A percentile compares a stretch with the other conserved stretches of the same genome.
Evolutionary conservation across 208 protist species (phyloP).

Genomic region (Leishmania mexicana): DNA sequence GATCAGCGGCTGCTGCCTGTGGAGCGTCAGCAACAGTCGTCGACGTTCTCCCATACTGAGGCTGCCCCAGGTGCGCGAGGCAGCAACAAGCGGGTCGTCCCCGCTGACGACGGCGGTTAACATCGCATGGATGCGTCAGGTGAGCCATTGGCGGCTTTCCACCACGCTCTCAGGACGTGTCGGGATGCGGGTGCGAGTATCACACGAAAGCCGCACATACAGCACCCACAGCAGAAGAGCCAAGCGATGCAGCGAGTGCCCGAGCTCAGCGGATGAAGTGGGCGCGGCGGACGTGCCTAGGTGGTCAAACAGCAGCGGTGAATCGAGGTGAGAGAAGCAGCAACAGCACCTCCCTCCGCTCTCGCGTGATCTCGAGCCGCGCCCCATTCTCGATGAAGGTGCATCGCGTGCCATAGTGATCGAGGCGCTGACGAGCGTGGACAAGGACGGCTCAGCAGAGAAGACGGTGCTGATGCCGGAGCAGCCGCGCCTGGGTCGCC

Average conservation of each 20-base stretch:
- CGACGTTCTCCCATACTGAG: not conserved
- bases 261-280: not conserved
- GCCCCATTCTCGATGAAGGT: not conserved
- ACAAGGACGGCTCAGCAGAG: not conserved
- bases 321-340: not conserved
- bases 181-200: not conserved
- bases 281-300: not conserved
- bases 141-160: not conserved
- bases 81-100: not conserved
- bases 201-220: not conserved
- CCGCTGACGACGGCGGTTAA: not conserved
- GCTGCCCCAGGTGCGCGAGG: not conserved
- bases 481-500: not conserved
- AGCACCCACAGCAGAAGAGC: not conserved
- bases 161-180: not conserved
- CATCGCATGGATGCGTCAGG: not conserved
- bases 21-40: conserved; percentile 1
- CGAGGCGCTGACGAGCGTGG: not conserved
- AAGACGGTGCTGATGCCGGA: not conserved
- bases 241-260: not conserved
- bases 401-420: not conserved
- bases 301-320: not conserved
- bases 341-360: conserved; percentile 4
- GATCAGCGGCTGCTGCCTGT: not conserved
- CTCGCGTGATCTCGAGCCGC: not conserved